phyloP scores from a whole-genome alignment of 2,329 filamentous ascomycete genomes.

The Byssochlamys sp. region DNA sequence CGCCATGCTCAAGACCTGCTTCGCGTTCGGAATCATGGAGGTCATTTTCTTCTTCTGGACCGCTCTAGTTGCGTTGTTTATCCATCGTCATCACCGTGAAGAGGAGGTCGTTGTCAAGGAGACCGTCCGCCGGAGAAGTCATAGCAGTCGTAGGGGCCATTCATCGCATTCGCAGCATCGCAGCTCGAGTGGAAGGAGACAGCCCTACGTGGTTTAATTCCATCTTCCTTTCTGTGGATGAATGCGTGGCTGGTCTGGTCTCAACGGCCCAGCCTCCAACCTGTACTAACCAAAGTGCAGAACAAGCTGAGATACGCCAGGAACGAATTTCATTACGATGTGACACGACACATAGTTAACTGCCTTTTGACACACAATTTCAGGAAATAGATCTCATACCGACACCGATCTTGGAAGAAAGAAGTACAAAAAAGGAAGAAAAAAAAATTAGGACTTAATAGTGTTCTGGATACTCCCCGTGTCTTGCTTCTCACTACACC shows the following conservation, averaged over 20 bases:
- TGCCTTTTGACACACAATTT: background rate
- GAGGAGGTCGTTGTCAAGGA: constrained; percentile 31
- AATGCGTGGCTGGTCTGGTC: background rate
- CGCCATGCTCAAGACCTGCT: constrained; percentile 82
- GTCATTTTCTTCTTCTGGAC: constrained; percentile 70
- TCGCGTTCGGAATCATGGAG: constrained; percentile 86
- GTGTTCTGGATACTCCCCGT: background rate
- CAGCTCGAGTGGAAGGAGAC: constrained; percentile 5
- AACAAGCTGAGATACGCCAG: background rate
- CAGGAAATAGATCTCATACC: background rate
- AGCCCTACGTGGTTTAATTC: constrained; percentile 8
- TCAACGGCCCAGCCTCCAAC: background rate
- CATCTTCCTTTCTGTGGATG: background rate
- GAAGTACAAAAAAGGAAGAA: background rate
- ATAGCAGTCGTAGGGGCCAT: constrained; percentile 27
- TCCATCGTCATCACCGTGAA: constrained; percentile 24
- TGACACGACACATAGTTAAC: background rate
- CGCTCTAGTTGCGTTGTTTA: constrained; percentile 53
- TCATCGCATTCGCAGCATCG: constrained; percentile 6
- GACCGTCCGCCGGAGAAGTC: constrained; percentile 25
- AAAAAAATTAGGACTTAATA: background rate
- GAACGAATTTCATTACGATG: background rate
- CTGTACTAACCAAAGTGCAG: too few relatives aligned
- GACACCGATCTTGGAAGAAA: too few relatives aligned
- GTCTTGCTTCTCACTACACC: background rate